Conservation (phyloP, 1,139 yeast species). For the Pichia cactophila region DNA sequence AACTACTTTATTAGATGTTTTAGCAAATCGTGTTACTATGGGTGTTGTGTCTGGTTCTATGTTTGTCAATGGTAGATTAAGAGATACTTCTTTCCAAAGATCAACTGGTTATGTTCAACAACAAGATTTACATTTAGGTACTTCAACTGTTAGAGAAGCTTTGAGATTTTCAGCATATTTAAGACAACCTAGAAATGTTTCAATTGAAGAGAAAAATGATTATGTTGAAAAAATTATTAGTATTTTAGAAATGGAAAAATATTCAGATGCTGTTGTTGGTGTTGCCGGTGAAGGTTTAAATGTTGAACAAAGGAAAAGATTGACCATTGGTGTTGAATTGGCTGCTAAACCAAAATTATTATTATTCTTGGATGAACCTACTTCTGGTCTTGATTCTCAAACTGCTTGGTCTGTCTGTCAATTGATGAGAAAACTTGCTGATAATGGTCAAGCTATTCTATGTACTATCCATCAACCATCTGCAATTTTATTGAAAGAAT, state of each 20-base stretch:
- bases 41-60: constrained; percentile 60
- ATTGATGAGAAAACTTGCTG: constrained; percentile 43
- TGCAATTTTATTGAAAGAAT: constrained; percentile 46
- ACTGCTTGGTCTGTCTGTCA: constrained; percentile 53
- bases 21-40: constrained; percentile 51
- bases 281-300: constrained; percentile 51
- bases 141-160: constrained; percentile 55
- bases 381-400: constrained; percentile 56
- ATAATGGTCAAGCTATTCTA: constrained; percentile 49
- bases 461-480: constrained; percentile 59
- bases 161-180: constrained; percentile 54
- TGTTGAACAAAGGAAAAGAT: constrained; percentile 59
- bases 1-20: constrained; percentile 52
- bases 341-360: constrained; percentile 48
- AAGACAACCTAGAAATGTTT: constrained; percentile 45
- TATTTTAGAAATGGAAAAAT: constrained; percentile 50
- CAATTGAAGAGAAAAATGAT: constrained; percentile 42
- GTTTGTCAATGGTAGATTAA: constrained; percentile 50
- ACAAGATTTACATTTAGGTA: constrained; percentile 55
- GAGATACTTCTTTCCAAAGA: constrained; percentile 48
- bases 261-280: constrained; percentile 62
- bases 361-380: constrained; percentile 50
- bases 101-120: constrained; percentile 63
- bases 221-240: constrained; percentile 54
- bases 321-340: constrained; percentile 58